Base-by-base conservation (phyloP, 352 stramenopile species). In the Phytophthora europaea region DNA sequence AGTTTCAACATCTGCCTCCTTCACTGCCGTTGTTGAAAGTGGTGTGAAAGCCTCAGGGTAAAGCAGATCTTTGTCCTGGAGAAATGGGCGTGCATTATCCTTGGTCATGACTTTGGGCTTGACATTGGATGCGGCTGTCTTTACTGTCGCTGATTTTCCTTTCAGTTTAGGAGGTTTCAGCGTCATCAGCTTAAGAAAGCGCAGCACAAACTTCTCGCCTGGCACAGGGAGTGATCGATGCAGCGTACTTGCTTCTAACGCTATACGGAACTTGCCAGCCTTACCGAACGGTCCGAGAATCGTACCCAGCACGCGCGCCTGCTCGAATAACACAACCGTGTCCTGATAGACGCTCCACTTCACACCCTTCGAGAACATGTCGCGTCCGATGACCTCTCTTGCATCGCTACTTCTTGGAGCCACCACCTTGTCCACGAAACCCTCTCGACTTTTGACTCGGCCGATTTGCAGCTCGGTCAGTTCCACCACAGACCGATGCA, bases 261-360 rank as follows among this genome's bases (percentile, higher is more conserved):
- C 68, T 26, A 93, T 71, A 6, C 83, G 81, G 43, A 90, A 92
- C 70, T 97, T 97, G 48, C 88, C 90, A 18, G 85, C 81, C 64
- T 95, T 97, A 4, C 90, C 90, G 73, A 97, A 97, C 18, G 89
- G 83, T 6, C 81, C 86, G 2, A 91, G 47, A 52, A 96, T 90
- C 4, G 47, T 75, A 1, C 88, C 89, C 0, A 94, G 70, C 16
- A 53, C 38, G 1, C 67, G 69, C 0, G 73, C 73, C 28, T 72
- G 47, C 23, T 81, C 65, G 4, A 92, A 91, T 22, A 93, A 61
- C 47, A 97, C 83, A 0, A 72, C 69, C 4, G 65, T 72, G 16
- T 67, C 76, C 3, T 78, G 64, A 69, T 93, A 97, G 18, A 94
- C 81, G 9, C 70, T 75, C 78, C 89, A 89, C 64, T 89, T 89